Percentiles rank a stretch among this genome's conserved stretches.
Conservation (phyloP, 805 yeast species). For the Danielozyma ontarioensis region DNA sequence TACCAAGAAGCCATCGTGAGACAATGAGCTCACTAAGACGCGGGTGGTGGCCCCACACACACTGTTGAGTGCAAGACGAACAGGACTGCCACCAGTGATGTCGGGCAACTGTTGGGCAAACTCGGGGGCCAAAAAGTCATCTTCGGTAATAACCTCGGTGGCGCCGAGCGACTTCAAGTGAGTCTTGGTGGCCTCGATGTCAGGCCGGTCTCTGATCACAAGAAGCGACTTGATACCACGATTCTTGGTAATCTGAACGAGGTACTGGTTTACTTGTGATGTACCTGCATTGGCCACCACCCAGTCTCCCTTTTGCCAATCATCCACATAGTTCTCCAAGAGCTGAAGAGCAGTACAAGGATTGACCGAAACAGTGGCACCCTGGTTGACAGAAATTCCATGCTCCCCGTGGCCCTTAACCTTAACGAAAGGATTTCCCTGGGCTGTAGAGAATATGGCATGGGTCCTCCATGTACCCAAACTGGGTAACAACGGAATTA, state of each 20-base stretch:
- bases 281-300: slow-evolving; percentile 29
- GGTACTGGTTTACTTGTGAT: slow-evolving; percentile 27
- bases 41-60: slow-evolving; percentile 23
- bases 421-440: slow-evolving; percentile 6
- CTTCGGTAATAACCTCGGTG: slow-evolving; percentile 24
- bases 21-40: slow-evolving; percentile 17
- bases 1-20: slow-evolving; percentile 21
- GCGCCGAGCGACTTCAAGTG: slow-evolving; percentile 25
- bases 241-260: slow-evolving; percentile 23
- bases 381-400: slow-evolving; percentile 10
- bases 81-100: slow-evolving; percentile 13
- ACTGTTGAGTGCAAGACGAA: slow-evolving; percentile 28
- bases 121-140: slow-evolving; percentile 17
- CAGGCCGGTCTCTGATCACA: slow-evolving; percentile 22
- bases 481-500: slow-evolving; percentile 11
- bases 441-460: slow-evolving; percentile 10
- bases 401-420: slow-evolving; percentile 4
- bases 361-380: slow-evolving; percentile 16
- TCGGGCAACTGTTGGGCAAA: slow-evolving; percentile 11
- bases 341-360: slow-evolving; percentile 18
- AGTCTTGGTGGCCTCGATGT: slow-evolving; percentile 9
- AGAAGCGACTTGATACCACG: slow-evolving; percentile 22
- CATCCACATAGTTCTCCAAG: slow-evolving; percentile 12
- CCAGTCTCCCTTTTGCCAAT: slow-evolving; percentile 24
- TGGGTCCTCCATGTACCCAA: slow-evolving; percentile 22